Percentiles rank a stretch among this genome's conserved stretches.
These are phyloP conservation scores for Fusarium sp. DNA, from an alignment of 2,329 filamentous ascomycete genomes.

Conservation along the genomic window DNA sequence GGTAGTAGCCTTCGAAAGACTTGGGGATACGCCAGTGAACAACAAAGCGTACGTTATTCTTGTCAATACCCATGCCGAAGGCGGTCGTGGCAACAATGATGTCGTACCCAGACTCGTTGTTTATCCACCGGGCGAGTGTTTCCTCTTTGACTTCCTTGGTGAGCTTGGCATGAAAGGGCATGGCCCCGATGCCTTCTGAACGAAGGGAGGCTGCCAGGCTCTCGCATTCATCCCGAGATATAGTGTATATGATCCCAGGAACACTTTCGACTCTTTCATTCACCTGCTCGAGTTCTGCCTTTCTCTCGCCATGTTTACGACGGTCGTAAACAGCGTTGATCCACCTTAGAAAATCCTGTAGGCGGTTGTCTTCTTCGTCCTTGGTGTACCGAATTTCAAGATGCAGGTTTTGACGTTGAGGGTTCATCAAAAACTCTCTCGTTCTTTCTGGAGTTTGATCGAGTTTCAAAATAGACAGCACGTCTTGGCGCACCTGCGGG, in stretches of 20 bases:
- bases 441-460: constrained; percentile 66
- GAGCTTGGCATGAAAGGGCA: constrained; percentile 77
- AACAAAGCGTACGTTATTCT: constrained; percentile 92
- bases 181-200: constrained; percentile 74
- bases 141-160: constrained; percentile 74
- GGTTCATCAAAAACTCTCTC: constrained; percentile 83
- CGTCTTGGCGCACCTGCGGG: constrained; percentile 79
- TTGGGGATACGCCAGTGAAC: constrained; percentile 95
- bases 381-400: constrained; percentile 87
- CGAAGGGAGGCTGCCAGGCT: constrained; percentile 72
- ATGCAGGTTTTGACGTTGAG: constrained; percentile 85
- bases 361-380: constrained; percentile 76
- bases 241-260: constrained; percentile 82
- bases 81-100: constrained; percentile 95
- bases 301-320: constrained; percentile 67
- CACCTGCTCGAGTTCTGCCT: constrained; percentile 63
- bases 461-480: constrained; percentile 78
- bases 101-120: constrained; percentile 79
- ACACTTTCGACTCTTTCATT: constrained; percentile 70
- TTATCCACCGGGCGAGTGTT: constrained; percentile 76
- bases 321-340: constrained; percentile 76
- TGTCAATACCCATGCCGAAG: constrained; percentile 98
- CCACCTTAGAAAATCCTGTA: constrained; percentile 80
- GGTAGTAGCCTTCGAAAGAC: constrained; percentile 95
- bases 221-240: constrained; percentile 79